Base-by-base conservation (phyloP, 2,329 filamentous ascomycete species). In the Aspergillus unguis region DNA sequence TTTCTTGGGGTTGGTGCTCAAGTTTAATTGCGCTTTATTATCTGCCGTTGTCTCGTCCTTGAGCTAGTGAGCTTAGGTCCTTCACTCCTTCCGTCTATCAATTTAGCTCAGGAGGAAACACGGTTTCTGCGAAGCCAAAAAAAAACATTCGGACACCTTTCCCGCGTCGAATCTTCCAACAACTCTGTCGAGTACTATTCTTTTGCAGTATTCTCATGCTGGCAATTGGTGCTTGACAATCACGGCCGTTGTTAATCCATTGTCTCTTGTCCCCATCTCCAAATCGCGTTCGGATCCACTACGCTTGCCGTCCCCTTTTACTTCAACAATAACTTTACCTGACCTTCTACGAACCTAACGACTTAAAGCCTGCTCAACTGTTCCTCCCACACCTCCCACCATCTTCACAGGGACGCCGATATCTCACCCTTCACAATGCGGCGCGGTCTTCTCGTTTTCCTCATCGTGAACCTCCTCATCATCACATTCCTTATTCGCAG, bases 401-500 rank as follows among this genome's bases (percentile, higher is more conserved):
- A 7, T 11, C 25, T 28, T 40, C 17, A 23, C 31, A 45, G 48
- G 25, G 48, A 47, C 32, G 10, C 50, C 37, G 17, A 38, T 36
- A 33, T 46, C 49, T 37, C 46, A 44, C 26, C 25, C 47, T 54
- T 58, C 72, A 77, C 58, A 53, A 86, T 86, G 83, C 79, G 82
- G 61, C 79, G 78, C 72, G 79, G 80, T 65, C 72, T 84, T 54
- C 63, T 84, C 53, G 76, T 86, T 65, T 87, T 86, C 72, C 72
- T 88, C 49, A 62, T 89, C 54, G 76, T 84, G 68, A 87, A 86
- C 66, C 65, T 86, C 46, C 58, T 85, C 54, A 76, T 90, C 57
- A 70, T 90, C 60, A 77, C 77, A 46, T 80, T 86, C 65, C 77
- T 89, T 35, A 72, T 90, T 31, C 80, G 85, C 71, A 80, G 77